These are phyloP conservation scores for Cytospora leucostoma DNA, from an alignment of 2,329 filamentous ascomycete species.

Conservation along the genomic window DNA sequence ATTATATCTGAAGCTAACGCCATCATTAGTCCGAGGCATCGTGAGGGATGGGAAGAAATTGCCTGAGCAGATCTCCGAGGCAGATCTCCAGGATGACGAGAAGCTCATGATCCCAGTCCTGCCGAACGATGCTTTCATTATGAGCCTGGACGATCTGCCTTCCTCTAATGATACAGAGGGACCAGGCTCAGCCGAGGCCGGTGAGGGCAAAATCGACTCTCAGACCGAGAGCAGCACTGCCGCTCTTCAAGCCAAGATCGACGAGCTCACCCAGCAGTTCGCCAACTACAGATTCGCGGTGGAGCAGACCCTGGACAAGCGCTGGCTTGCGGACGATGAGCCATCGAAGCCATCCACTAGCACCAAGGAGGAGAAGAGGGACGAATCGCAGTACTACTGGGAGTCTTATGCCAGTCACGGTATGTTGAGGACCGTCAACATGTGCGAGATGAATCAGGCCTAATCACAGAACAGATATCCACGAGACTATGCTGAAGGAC, in stretches of 20 bases:
- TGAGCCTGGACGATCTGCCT: slow-evolving; percentile 79
- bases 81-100: slow-evolving; percentile 72
- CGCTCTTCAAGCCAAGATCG: slow-evolving; percentile 62
- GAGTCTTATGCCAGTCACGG: slow-evolving; percentile 65
- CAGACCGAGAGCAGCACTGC: slow-evolving; percentile 48
- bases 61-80: slow-evolving; percentile 60
- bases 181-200: slow-evolving; percentile 34
- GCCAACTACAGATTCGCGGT: slow-evolving; percentile 66
- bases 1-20: neutral
- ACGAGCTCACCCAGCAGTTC: slow-evolving; percentile 61
- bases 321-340: slow-evolving; percentile 61
- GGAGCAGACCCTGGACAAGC: slow-evolving; percentile 65
- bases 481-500: slow-evolving; percentile 96
- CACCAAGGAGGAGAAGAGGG: slow-evolving; percentile 35
- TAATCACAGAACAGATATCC: slow-evolving; percentile 65
- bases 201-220: slow-evolving; percentile 38
- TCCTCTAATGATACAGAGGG: slow-evolving; percentile 29
- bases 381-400: slow-evolving; percentile 52
- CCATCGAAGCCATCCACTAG: slow-evolving; percentile 17
- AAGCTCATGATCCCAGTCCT: slow-evolving; percentile 77
- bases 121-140: slow-evolving; percentile 86
- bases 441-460: slow-evolving; percentile 5
- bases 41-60: slow-evolving; percentile 48
- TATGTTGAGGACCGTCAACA: slow-evolving; percentile 39
- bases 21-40: slow-evolving; percentile 47